Conservation (phyloP, 2,329 filamentous ascomycete species). For the Penicillium sp. region DNA sequence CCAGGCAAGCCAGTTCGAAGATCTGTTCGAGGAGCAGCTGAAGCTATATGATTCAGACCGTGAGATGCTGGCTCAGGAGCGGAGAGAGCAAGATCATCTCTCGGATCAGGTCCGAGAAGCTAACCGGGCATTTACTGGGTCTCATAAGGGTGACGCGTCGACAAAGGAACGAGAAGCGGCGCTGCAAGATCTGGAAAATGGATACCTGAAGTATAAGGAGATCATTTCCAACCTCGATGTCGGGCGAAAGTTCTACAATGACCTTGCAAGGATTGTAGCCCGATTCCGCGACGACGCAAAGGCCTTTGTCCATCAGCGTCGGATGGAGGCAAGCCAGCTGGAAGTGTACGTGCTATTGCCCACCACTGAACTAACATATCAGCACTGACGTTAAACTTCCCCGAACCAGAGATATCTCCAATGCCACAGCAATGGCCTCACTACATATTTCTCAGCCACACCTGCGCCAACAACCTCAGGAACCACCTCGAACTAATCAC, state of each 20-base stretch:
- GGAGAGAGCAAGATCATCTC: constrained; percentile 71
- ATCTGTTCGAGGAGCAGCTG: constrained; percentile 80
- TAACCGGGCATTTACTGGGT: constrained; percentile 73
- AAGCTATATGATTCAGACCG: constrained; percentile 77
- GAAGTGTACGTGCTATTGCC: constrained; percentile 61
- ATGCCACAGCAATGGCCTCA: constrained; percentile 54
- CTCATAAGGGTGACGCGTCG: constrained; percentile 64
- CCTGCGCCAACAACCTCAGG: constrained; percentile 31
- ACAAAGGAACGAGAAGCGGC: constrained; percentile 77
- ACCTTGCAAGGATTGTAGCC: constrained; percentile 81
- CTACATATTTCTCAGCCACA: constrained; percentile 48
- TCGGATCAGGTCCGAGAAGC: constrained; percentile 67
- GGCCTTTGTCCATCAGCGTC: constrained; percentile 74
- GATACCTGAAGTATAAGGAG: constrained; percentile 95
- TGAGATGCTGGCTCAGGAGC: constrained; percentile 67
- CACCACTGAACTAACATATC: background rate
- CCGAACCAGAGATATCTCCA: constrained; percentile 52
- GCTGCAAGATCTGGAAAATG: constrained; percentile 82
- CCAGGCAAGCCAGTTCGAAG: constrained; percentile 85
- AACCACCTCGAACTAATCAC: constrained; percentile 22
- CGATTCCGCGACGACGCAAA: constrained; percentile 78
- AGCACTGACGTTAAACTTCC: constrained; percentile 6
- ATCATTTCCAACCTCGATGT: constrained; percentile 88
- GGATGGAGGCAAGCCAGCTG: constrained; percentile 73
- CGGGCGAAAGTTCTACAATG: constrained; percentile 95